Evolutionary conservation across 257 asterid genomes (phyloP).

Genomic region (Fraxinus anomala): DNA sequence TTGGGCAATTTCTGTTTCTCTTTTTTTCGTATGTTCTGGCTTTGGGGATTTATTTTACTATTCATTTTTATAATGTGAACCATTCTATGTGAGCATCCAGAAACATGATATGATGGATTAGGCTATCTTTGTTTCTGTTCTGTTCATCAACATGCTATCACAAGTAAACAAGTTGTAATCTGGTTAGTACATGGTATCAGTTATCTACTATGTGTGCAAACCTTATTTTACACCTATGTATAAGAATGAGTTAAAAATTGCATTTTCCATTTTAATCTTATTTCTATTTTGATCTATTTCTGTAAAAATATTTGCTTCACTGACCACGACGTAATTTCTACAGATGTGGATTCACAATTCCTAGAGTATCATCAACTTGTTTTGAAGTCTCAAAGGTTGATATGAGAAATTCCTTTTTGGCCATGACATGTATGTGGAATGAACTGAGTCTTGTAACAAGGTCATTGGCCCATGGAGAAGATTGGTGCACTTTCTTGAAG

Average conservation of each 20-base stretch:
- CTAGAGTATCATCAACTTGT: conserved; percentile 63
- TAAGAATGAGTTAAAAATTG: neutral
- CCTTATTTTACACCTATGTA: neutral
- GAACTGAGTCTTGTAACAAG: conserved; percentile 48
- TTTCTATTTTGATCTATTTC: conserved; percentile 1
- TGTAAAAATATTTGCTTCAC: conserved; percentile 14
- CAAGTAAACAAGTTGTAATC: conserved; percentile 13
- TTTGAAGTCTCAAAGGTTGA: conserved; percentile 84
- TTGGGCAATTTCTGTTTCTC: conserved; percentile 1
- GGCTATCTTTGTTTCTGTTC: conserved; percentile 17
- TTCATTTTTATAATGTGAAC: neutral
- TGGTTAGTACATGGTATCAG: conserved; percentile 1
- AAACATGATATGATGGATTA: conserved; percentile 5
- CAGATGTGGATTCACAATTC: conserved; percentile 61
- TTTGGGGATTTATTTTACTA: conserved; percentile 1
- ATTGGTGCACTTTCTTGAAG: conserved; percentile 76
- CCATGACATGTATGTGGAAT: conserved; percentile 58
- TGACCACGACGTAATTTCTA: conserved; percentile 20
- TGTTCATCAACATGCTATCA: neutral
- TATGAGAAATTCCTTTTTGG: conserved; percentile 53
- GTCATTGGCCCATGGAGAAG: conserved; percentile 77
- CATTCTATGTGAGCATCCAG: conserved; percentile 4
- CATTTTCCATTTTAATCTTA: conserved; percentile 22
- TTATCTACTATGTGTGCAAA: conserved; percentile 4
- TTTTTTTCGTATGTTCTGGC: neutral